A percentile compares a stretch with the other conserved stretches of the same genome.
Evolutionary conservation across 2,329 filamentous ascomycete genomes (phyloP).

Genomic region (Aspergillus neoniger): DNA sequence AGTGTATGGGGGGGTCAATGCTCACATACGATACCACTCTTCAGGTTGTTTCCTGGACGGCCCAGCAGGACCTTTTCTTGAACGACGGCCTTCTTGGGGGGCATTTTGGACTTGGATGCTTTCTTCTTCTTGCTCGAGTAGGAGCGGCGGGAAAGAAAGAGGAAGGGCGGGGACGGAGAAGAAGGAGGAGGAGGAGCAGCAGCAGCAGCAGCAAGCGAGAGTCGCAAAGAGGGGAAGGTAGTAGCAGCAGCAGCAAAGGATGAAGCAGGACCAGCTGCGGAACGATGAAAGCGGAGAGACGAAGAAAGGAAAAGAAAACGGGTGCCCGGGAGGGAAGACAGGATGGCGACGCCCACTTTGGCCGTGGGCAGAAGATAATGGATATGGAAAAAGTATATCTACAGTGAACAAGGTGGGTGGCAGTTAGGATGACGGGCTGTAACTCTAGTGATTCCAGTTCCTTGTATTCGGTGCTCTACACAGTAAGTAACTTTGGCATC

Average conservation of each 20-base stretch:
- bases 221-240: slow-evolving; percentile 13
- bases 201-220: slow-evolving; percentile 40
- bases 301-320: slow-evolving; percentile 56
- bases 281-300: slow-evolving; percentile 53
- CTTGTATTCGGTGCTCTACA: too few species aligned
- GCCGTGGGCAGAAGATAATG: slow-evolving; percentile 7
- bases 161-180: slow-evolving; percentile 43
- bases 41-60: slow-evolving; percentile 94
- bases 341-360: slow-evolving; percentile 18
- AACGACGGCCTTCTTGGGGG: slow-evolving; percentile 87
- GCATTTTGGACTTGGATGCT: slow-evolving; percentile 66
- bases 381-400: not conserved
- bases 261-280: slow-evolving; percentile 67
- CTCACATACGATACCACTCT: slow-evolving; percentile 95
- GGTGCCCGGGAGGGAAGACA: slow-evolving; percentile 16
- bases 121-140: slow-evolving; percentile 62
- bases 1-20: slow-evolving; percentile 39
- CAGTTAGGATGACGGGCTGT: not conserved
- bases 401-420: not conserved
- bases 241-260: slow-evolving; percentile 31
- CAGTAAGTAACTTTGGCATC: not conserved
- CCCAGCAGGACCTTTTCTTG: slow-evolving; percentile 97
- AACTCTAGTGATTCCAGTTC: too few species aligned
- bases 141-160: slow-evolving; percentile 43
- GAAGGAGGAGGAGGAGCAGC: slow-evolving; percentile 53